Evolutionary conservation across 257 asterid genomes (phyloP), one percentile per base, ranked within the genome.

Genomic region (Nicotiana knightiana): DNA sequence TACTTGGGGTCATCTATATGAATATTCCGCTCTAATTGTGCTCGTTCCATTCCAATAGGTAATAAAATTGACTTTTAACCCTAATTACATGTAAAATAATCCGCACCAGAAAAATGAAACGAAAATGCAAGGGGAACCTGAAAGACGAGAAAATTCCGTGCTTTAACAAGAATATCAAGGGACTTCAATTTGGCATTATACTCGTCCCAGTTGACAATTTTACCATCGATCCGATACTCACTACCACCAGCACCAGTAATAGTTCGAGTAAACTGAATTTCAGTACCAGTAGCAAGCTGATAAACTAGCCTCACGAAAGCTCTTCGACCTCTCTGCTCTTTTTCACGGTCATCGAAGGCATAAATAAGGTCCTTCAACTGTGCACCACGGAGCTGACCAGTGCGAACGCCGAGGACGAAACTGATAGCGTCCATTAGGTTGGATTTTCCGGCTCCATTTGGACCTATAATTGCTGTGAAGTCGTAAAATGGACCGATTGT

Each of bases 391-490:
- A 96, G 98, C 83, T 96, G 97, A 33, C 94, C 98, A 3, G 99
- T 91, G 59, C 99, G 98, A 35, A 96, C 98, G 39, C 99, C 99
- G 17, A 96, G 97, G 13, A 96, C 98, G 85, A 96, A 96, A 88
- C 99, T 94, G 85, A 96, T 94, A 54, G 99, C 99, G 82, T 96
- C 99, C 99, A 96, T 96, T 46, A 96, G 84, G 83, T 96, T 96
- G 62, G 99, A 96, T 81, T 96, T 96, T 1, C 99, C 99, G n/a
- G 99, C 89, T 51, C 99, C 99, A 77, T 96, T 96, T 13, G 99
- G 99, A 12, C 99, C 99, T 59, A 94, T 94, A 67, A 96, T 87
- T 62, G 98, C 98, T 2, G 99, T 96, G 88, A 96, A 96, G 81
- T 94, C 97, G 91, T 90, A 88, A 87, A 96, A 96, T 1, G 99